Conservation (phyloP, 257 asterid genomes). For the Petunia axillaris region DNA sequence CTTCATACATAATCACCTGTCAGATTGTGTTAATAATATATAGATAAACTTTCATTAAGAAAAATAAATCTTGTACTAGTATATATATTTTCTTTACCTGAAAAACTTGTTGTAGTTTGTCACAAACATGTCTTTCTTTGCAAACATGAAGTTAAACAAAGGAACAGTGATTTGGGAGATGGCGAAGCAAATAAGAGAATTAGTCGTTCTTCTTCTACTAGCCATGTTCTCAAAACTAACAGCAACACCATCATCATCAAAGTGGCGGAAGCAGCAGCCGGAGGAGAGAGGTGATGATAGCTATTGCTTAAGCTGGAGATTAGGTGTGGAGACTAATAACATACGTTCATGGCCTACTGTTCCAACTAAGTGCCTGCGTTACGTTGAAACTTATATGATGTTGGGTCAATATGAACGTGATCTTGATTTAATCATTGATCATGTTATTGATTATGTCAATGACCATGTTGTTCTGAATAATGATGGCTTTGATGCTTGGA, state of each 20-base stretch:
- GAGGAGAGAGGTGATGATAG: constrained; percentile 17
- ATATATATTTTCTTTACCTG: no score
- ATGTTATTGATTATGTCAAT: constrained; percentile 42
- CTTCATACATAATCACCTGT: neutral
- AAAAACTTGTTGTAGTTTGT: neutral
- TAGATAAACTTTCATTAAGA: neutral
- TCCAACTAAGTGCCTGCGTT: constrained; percentile 52
- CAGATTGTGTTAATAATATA: neutral
- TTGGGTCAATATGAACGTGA: constrained; percentile 58
- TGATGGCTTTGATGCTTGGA: constrained; percentile 67
- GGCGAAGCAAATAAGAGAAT: constrained; percentile 45
- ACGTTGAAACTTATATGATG: constrained; percentile 53
- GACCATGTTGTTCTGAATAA: constrained; percentile 26
- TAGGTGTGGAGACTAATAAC: constrained; percentile 74
- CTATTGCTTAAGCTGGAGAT: constrained; percentile 68
- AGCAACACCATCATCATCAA: constrained; percentile 32
- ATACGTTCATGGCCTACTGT: constrained; percentile 61
- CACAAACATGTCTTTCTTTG: neutral
- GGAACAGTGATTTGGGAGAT: constrained; percentile 27
- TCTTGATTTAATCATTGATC: constrained; percentile 44
- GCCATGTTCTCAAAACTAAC: constrained; percentile 42
- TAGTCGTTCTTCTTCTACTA: constrained; percentile 34
- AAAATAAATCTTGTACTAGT: neutral
- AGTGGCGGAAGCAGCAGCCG: constrained; percentile 8
- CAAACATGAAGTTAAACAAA: neutral